Percentiles rank a stretch among this genome's conserved stretches.
Evolutionary conservation across 805 yeast species (phyloP).

Genomic region (Danielozyma ontarioensis): DNA sequence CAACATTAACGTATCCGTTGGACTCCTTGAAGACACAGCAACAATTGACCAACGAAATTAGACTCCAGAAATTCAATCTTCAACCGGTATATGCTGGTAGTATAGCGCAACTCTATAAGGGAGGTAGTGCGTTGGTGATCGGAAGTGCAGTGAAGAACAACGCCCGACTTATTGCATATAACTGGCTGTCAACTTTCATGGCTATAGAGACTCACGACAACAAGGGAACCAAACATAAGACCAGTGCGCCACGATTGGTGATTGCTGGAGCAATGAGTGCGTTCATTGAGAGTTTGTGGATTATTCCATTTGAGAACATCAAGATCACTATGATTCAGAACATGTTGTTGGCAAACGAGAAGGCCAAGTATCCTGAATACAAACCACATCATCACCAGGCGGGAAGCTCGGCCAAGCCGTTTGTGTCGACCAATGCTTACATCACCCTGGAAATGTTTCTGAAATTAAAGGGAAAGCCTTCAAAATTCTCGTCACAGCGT

Average conservation of each 20-base stretch:
- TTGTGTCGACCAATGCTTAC: conserved; percentile 40
- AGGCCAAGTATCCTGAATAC: conserved; percentile 5
- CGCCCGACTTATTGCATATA: conserved; percentile 69
- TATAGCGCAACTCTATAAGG: conserved; percentile 40
- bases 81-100: conserved; percentile 28
- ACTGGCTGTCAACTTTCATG: conserved; percentile 66
- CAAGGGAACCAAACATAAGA: conserved; percentile 40
- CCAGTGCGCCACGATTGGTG: conserved; percentile 74
- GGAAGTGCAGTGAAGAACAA: conserved; percentile 74
- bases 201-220: conserved; percentile 35
- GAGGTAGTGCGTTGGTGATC: conserved; percentile 69
- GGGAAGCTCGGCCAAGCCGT: conserved; percentile 26
- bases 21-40: conserved; percentile 63
- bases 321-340: conserved; percentile 79
- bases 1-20: conserved; percentile 64
- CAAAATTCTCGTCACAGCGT: conserved; percentile 17
- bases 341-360: conserved; percentile 26
- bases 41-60: conserved; percentile 48
- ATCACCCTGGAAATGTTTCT: conserved; percentile 29
- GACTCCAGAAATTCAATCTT: conserved; percentile 29
- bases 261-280: conserved; percentile 87
- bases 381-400: no score
- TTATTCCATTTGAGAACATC: conserved; percentile 87
- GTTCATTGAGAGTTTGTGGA: conserved; percentile 69
- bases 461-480: conserved; percentile 18